Conservation (phyloP, 2,329 filamentous ascomycete genomes). For the Pyrenophora graminea region DNA sequence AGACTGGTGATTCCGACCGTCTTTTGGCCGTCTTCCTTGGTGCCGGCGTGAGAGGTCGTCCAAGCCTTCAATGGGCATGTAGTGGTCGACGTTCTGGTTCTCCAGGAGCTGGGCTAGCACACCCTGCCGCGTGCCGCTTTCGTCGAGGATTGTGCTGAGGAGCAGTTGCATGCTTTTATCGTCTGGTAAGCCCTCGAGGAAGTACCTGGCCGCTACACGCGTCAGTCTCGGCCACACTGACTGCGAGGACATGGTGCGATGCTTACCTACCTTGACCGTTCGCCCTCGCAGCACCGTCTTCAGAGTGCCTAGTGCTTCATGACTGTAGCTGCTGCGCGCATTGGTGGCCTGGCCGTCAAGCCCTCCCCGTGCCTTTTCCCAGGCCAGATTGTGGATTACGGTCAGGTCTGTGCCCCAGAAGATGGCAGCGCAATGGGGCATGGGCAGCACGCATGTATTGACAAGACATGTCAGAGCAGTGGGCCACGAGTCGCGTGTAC, state of each 20-base stretch:
- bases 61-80: slow-evolving; percentile 33
- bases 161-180: slow-evolving; percentile 29
- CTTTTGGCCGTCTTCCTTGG: slow-evolving; percentile 18
- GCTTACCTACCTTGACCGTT: slow-evolving; percentile 47
- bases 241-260: slow-evolving; percentile 7
- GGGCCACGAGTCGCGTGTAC: slow-evolving; percentile 44
- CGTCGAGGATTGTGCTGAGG: slow-evolving; percentile 41
- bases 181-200: slow-evolving; percentile 24
- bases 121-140: slow-evolving; percentile 35
- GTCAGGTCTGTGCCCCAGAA: slow-evolving; percentile 49
- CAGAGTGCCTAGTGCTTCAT: slow-evolving; percentile 43
- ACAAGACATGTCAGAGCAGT: slow-evolving; percentile 36
- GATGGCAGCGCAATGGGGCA: slow-evolving; percentile 49
- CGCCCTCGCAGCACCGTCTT: slow-evolving; percentile 40
- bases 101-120: slow-evolving; percentile 40
- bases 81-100: slow-evolving; percentile 23
- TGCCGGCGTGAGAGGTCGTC: slow-evolving; percentile 23
- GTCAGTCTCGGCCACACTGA: slow-evolving; percentile 12
- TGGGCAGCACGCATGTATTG: slow-evolving; percentile 45
- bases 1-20: slow-evolving; percentile 8
- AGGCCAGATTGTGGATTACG: slow-evolving; percentile 50
- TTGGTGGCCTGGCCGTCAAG: slow-evolving; percentile 43
- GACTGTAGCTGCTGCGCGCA: slow-evolving; percentile 38
- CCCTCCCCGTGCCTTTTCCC: slow-evolving; percentile 43
- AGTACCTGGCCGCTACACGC: slow-evolving; percentile 30